Evolutionary conservation across 2,329 filamentous ascomycete species (phyloP).

Genomic region (Pseudocercospora musae): DNA sequence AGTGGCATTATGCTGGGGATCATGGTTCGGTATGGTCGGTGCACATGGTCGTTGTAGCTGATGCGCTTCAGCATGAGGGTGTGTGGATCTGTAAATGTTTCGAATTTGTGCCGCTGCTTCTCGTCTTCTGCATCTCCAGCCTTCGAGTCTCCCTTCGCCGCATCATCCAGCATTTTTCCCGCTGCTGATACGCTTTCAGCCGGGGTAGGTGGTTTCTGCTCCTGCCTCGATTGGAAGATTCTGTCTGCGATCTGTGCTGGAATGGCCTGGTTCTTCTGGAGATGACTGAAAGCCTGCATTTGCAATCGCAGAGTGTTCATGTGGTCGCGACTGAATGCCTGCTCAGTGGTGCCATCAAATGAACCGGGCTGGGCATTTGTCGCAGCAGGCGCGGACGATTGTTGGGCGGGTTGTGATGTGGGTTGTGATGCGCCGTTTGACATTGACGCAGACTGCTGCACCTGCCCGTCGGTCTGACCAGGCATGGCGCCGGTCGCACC

Average conservation of each 20-base stretch:
- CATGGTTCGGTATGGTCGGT: conserved; percentile 71
- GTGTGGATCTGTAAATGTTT: conserved; percentile 73
- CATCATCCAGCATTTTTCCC: conserved; percentile 52
- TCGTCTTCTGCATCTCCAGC: conserved; percentile 38
- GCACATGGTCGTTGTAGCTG: conserved; percentile 74
- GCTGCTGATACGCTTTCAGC: conserved; percentile 43
- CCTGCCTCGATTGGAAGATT: conserved; percentile 70
- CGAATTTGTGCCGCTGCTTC: conserved; percentile 53
- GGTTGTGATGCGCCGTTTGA: conserved; percentile 20
- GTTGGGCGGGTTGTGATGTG: conserved; percentile 10
- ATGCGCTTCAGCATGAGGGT: conserved; percentile 57
- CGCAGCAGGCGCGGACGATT: conserved; percentile 23
- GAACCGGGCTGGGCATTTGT: conserved; percentile 22
- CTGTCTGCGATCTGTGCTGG: conserved; percentile 75
- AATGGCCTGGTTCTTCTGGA: conserved; percentile 82
- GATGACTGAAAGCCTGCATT: conserved; percentile 84
- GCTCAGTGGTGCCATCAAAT: conserved; percentile 21
- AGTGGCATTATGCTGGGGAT: conserved; percentile 86
- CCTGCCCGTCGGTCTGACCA: conserved; percentile 25
- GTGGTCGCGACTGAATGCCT: conserved; percentile 68
- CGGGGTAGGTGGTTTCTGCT: conserved; percentile 48
- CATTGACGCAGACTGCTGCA: conserved; percentile 19
- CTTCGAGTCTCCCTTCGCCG: conserved; percentile 42
- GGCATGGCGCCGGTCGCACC: conserved; percentile 44
- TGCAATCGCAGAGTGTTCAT: conserved; percentile 75